Evolutionary conservation across 2,329 filamentous ascomycete species (phyloP), one percentile per base, ranked within the genome.

Genomic region (Xylariaceae sp.): DNA sequence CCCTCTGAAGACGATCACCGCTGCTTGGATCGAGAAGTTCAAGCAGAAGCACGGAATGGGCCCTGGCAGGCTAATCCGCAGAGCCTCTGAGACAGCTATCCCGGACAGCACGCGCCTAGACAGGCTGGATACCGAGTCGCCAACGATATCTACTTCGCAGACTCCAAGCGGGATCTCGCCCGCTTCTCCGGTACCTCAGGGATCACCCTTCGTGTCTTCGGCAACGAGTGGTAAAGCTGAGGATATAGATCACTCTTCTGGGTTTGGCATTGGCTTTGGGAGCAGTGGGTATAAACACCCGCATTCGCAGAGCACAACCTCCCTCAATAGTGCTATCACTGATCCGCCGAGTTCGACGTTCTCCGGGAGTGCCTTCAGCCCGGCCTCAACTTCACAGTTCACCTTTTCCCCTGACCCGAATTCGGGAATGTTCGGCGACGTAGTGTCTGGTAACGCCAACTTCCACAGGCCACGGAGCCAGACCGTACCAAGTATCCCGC

Each of bases 21-120:
- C 85, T 26, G 87, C 82, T 65, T 97, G 94, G 93, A 82, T 98
- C 29, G 92, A 96, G 69, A 96, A 95, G 72, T 98, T 98, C 80
- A 96, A 97, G 79, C 86, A 92, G 71, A 96, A 94, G 77, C 89
- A 96, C 72, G 87, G 76, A 26, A 76, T 85, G 53, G 78, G 67
- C 14, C 76, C 76, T 14, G 78, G 75, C 14, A 81, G 77, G 58
- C 68, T 86, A 33, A 78, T 79, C 60, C 78, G 85, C 40, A 76
- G 85, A 52, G 84, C 84, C 6, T 87, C 85, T 3, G 85, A 87
- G 71, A 83, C 87, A 33, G 92, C 91, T 70, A 89, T 93, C 51
- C 83, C 87, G 0, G 88, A 91, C 66, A 85, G 82, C 56, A 83
- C 82, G 21, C 82, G 84, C 51, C 76, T 83, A 61, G 83, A 81